Evolutionary conservation across 768 basidiomycete species (phyloP), one percentile per base, ranked within the genome.

Genomic region (Serendipita sp.): DNA sequence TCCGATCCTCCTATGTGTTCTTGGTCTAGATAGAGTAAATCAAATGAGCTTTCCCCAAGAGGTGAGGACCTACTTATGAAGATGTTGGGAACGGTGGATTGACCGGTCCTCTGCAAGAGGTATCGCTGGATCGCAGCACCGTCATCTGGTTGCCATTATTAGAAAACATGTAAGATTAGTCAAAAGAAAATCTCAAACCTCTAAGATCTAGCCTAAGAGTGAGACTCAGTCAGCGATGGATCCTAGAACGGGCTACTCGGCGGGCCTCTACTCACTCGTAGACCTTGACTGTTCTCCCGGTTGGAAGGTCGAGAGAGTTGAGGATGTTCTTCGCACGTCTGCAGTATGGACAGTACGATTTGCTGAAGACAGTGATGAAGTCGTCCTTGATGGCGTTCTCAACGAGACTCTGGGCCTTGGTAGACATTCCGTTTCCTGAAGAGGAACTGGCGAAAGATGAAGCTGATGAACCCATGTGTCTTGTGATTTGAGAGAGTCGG

Each of bases 1-100:
- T 70, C 68, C 32, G 53, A 68, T 30, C 72, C 72, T 44, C 70
- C 70, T 32, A 72, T 63, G 54, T 70, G 69, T 60, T 69, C 15
- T 64, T 69, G 47, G 38, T 69, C 70, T 68, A 53, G 34, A 63
- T 15, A 45, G 18, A 5, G 30, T 10, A 13, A 16, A 11, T 13
- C 30, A 8, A 4, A 15, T 64, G 34, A 64, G 37, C 18, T 54
- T 15, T 41, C 2, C 38, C 7, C 1, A 41, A 4, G 54, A 30
- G 47, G 30, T 13, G 44, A 41, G 0, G 38, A 71, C 78, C 63
- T 66, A 88, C 86, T 80, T 70, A 91, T 79, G 75, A 88, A 92
- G 65, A 88, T 78, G 70, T 83, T 87, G 35, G 89, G 89, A 3
- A 92, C 89, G 10, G 85, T 86, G 24, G 80, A 73, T 68, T 86